Evolutionary conservation across 1,284 basidiomycete species (phyloP).

Genomic region (Fomitopsis betulina): DNA sequence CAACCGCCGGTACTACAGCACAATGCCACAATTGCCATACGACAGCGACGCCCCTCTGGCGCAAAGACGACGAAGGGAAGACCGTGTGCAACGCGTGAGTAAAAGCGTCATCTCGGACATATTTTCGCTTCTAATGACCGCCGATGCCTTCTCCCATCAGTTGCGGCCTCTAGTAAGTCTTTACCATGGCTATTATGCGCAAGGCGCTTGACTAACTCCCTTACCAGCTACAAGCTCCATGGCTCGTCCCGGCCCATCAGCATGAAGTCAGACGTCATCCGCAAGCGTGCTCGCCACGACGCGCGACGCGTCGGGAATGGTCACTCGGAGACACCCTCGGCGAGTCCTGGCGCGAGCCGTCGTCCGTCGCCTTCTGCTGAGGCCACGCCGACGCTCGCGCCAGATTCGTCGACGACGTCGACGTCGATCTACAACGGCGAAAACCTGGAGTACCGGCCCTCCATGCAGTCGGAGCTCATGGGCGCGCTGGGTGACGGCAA

Average conservation of each 20-base stretch:
- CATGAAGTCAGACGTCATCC: slow-evolving; percentile 83
- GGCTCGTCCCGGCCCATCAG: slow-evolving; percentile 78
- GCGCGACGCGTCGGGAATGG: slow-evolving; percentile 48
- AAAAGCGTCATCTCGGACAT: slow-evolving; percentile 1
- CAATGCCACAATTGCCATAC: slow-evolving; percentile 90
- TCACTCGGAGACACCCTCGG: slow-evolving; percentile 59
- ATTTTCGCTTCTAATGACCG: not conserved
- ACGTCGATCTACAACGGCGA: slow-evolving; percentile 45
- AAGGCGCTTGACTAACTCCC: slow-evolving; percentile 5
- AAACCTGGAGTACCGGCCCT: slow-evolving; percentile 34
- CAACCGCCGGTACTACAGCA: slow-evolving; percentile 36
- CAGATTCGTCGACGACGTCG: slow-evolving; percentile 45
- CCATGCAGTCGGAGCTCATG: slow-evolving; percentile 55
- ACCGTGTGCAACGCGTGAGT: slow-evolving; percentile 87
- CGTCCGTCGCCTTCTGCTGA: slow-evolving; percentile 62
- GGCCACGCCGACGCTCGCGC: slow-evolving; percentile 56
- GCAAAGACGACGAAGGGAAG: slow-evolving; percentile 89
- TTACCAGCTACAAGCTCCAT: slow-evolving; percentile 66
- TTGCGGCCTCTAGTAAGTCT: slow-evolving; percentile 52
- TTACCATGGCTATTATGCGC: slow-evolving; percentile 6
- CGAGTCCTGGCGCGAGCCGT: slow-evolving; percentile 67
- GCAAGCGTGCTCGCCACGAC: slow-evolving; percentile 76
- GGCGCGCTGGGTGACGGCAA: slow-evolving; percentile 48
- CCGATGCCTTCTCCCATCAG: slow-evolving; percentile 17
- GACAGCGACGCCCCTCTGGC: slow-evolving; percentile 86